Conservation (phyloP, 1,284 basidiomycete genomes). For the Porogramme epimiltina region DNA sequence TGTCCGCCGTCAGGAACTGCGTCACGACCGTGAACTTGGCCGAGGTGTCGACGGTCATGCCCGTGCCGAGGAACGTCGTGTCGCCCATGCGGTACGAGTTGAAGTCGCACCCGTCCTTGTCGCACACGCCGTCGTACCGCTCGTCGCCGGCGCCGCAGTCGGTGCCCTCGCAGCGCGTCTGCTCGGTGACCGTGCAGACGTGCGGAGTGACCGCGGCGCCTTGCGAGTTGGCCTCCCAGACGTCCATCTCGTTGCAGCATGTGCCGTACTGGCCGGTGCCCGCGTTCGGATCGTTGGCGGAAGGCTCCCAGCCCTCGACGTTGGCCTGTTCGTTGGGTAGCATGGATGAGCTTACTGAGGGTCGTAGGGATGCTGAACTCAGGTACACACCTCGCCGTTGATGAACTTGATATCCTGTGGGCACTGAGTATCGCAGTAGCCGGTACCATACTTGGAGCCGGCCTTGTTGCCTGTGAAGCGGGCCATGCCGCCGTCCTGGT, state of each 20-base stretch:
- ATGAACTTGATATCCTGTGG: constrained; percentile 57
- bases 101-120: constrained; percentile 58
- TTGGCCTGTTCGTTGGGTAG: constrained; percentile 40
- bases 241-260: constrained; percentile 59
- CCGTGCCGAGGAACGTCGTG: constrained; percentile 48
- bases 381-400: constrained; percentile 39
- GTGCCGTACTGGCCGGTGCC: constrained; percentile 47
- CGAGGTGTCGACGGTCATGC: constrained; percentile 47
- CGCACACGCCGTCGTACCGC: constrained; percentile 47
- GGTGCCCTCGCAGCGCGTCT: constrained; percentile 41
- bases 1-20: constrained; percentile 50
- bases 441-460: constrained; percentile 55
- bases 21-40: constrained; percentile 48
- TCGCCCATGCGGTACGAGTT: constrained; percentile 57
- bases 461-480: constrained; percentile 45
- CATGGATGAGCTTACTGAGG: too few relatives aligned
- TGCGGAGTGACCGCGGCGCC: constrained; percentile 50
- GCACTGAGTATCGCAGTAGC: constrained; percentile 57
- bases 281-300: constrained; percentile 43
- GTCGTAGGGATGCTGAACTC: background rate
- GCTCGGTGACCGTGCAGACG: constrained; percentile 42
- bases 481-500: constrained; percentile 39
- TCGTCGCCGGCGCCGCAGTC: constrained; percentile 39
- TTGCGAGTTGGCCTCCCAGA: constrained; percentile 56
- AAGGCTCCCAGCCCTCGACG: constrained; percentile 41